phyloP scores from a whole-genome alignment of 257 asterid genomes.

The Buddleja alternifolia region DNA sequence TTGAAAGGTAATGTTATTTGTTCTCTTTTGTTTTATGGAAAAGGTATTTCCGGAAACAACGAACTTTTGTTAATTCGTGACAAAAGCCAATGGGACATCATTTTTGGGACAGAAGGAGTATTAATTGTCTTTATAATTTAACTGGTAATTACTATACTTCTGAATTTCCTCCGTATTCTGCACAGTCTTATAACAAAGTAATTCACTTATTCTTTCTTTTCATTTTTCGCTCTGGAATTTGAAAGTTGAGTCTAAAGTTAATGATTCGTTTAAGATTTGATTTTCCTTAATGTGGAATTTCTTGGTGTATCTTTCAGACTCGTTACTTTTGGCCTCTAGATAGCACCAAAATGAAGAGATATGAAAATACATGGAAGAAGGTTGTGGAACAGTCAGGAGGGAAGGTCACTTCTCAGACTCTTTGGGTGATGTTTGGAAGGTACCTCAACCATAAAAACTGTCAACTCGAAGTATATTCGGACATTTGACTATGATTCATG shows the following conservation, averaged over 20 bases:
- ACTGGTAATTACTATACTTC: background rate
- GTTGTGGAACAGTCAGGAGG: slow-evolving; percentile 54
- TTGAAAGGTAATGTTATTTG: no score
- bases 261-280: background rate
- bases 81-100: no score
- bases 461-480: slow-evolving; percentile 11
- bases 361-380: slow-evolving; percentile 66
- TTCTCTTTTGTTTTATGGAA: no score
- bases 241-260: slow-evolving; percentile 15
- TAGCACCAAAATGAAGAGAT: slow-evolving; percentile 46
- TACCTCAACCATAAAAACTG: slow-evolving; percentile 21
- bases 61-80: no score
- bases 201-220: background rate
- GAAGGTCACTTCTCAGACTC: slow-evolving; percentile 56
- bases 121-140: background rate
- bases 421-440: slow-evolving; percentile 98
- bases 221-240: background rate
- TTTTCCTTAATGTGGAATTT: slow-evolving; percentile 25
- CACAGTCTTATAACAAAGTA: background rate
- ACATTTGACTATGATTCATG: slow-evolving; percentile 21
- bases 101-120: no score
- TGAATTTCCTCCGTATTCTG: background rate
- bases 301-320: slow-evolving; percentile 50
- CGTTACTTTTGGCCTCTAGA: slow-evolving; percentile 86
- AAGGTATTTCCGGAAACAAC: no score